Percentiles rank a stretch among this genome's conserved stretches.
phyloP scores from a whole-genome alignment of 495 filamentous ascomycete species.

The Melanomma pulvis-pyrius region DNA sequence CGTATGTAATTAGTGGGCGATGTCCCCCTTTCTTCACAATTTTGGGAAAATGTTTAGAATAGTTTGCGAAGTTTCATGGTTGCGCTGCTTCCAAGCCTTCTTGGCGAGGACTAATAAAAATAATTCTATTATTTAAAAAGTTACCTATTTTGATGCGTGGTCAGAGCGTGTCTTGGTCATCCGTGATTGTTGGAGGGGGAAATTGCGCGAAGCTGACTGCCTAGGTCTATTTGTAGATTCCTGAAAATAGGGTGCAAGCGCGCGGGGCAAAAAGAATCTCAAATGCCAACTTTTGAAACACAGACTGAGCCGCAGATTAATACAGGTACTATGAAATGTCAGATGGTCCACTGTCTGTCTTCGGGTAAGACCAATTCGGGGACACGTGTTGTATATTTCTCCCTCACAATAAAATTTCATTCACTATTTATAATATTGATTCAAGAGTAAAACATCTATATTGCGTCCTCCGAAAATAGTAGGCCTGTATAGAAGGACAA shows the following conservation, averaged over 20 bases:
- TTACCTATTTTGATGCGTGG: neutral
- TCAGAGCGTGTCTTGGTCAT: neutral
- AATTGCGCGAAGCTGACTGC: neutral
- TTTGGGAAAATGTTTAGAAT: neutral
- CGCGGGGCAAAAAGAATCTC: neutral
- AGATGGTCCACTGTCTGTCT: no score
- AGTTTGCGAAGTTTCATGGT: neutral
- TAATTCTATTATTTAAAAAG: neutral
- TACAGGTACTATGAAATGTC: no score
- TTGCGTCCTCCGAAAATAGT: no score
- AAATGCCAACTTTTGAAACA: neutral
- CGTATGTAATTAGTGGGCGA: neutral
- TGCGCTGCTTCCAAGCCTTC: neutral
- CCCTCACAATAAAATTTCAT: no score
- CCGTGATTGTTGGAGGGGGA: neutral
- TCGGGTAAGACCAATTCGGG: no score
- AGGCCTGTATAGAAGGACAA: no score
- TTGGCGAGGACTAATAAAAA: neutral
- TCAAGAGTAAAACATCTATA: no score
- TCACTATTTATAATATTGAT: no score
- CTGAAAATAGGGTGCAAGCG: neutral
- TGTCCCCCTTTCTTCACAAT: neutral
- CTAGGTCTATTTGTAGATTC: neutral
- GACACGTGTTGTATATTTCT: no score
- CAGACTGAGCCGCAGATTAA: neutral